Base-by-base conservation (phyloP, 495 filamentous ascomycete species). In the Xylaria scruposa region DNA sequence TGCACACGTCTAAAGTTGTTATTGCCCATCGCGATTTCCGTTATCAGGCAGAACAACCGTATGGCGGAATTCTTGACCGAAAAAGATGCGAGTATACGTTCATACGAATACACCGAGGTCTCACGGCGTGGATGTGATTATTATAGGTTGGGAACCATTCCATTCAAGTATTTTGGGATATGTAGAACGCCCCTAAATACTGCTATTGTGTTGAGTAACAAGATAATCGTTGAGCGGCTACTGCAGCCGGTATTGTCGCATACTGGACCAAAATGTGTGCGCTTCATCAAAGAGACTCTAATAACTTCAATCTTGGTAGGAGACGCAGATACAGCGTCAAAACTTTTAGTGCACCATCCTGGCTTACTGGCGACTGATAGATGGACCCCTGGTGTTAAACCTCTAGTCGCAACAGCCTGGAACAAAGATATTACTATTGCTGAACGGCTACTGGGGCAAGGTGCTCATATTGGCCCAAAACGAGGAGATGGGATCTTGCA, bases 381-480 rank as follows among this genome's bases (percentile, higher is more conserved):
- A 5, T 66, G 63, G 63, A 4, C 5, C 0, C 0, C 0, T 1
- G 26, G 15, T 0, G 7, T 51, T 24, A 51, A 26, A 10, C 44
- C 63, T 1, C 8, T 66, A 8, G 29, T 51, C 4, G 44, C 44
- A 24, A 36, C 63, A n/a, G 63, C 63, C 15, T 66, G 46, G 63
- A 66, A 66, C 44, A n/a, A 31, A 26, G 63, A 66, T 19, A 38
- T 15, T 15, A 66, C 29, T 4, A 53, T 53, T 4, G 63, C 63
- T 49, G 42, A 66, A 21, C 4, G 38, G 12, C 19, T 66, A 4
- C 24, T 66, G 10, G 31, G 2, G 3, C 6, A 8, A 4, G 29
- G 46, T 13, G 46, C 63, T 51, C 9, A 13, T 31, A 12, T 53
- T n/a, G 63, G 44, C 12, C 63, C 63, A 2, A 49, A 5, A 51